phyloP scores from a whole-genome alignment of 345 rosid genomes.

The Rhizophora apiculata region DNA sequence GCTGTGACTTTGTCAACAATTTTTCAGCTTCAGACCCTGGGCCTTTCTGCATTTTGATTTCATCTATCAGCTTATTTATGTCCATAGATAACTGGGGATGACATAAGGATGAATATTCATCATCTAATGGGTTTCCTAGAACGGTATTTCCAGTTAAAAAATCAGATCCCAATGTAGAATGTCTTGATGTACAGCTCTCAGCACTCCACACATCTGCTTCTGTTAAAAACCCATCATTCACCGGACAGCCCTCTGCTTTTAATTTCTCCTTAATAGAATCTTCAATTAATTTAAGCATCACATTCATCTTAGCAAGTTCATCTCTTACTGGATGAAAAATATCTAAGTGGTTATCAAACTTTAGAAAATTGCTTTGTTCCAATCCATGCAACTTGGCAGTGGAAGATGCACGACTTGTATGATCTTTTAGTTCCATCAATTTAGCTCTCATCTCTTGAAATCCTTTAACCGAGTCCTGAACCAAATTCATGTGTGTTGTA shows the following conservation, averaged over 20 bases:
- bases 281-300: slow-evolving; percentile 30
- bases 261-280: slow-evolving; percentile 33
- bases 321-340: slow-evolving; percentile 41
- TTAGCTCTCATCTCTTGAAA: slow-evolving; percentile 25
- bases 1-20: slow-evolving; percentile 7
- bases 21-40: slow-evolving; percentile 21
- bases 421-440: slow-evolving; percentile 26
- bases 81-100: slow-evolving; percentile 10
- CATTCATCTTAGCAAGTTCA: slow-evolving; percentile 40
- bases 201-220: slow-evolving; percentile 48
- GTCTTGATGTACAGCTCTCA: slow-evolving; percentile 41
- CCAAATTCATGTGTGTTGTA: slow-evolving; percentile 19
- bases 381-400: slow-evolving; percentile 8
- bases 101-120: slow-evolving; percentile 11
- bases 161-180: slow-evolving; percentile 39
- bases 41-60: slow-evolving; percentile 24
- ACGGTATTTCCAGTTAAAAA: slow-evolving; percentile 37
- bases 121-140: slow-evolving; percentile 21
- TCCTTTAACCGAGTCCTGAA: slow-evolving; percentile 30
- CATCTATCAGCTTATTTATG: slow-evolving; percentile 19
- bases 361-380: slow-evolving; percentile 15
- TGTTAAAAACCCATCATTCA: slow-evolving; percentile 34
- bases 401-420: slow-evolving; percentile 10
- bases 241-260: slow-evolving; percentile 16
- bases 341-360: slow-evolving; percentile 33